Percentiles rank a stretch among this genome's conserved stretches.
Evolutionary conservation across 176 grass and related monocot genomes (phyloP).

Genomic region (Carex parvula): DNA sequence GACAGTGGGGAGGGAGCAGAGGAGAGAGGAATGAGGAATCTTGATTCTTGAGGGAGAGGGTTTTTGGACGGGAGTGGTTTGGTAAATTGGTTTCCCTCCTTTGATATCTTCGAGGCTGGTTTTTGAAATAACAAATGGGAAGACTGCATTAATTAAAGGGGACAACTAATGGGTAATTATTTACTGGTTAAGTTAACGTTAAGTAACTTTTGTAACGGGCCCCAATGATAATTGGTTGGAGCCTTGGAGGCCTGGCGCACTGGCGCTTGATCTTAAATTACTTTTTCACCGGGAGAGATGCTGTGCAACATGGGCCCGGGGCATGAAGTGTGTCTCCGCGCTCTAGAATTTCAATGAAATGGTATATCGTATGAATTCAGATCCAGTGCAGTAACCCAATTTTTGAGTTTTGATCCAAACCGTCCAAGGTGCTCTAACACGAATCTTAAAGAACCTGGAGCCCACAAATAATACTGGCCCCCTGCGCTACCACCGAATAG

Average conservation of each 20-base stretch:
- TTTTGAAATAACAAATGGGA: constrained; percentile 32
- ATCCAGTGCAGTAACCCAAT: too few species aligned
- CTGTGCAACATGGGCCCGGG: not conserved
- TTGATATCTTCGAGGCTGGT: constrained; percentile 39
- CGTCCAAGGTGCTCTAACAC: too few species aligned
- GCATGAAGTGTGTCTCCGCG: not conserved
- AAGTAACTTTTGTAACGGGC: constrained; percentile 16
- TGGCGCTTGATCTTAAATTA: not conserved
- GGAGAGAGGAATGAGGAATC: not conserved
- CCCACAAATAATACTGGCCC: too few species aligned
- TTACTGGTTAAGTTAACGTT: constrained; percentile 21
- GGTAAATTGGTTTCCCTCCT: constrained; percentile 31
- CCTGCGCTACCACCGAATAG: too few species aligned
- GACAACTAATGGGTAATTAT: constrained; percentile 8
- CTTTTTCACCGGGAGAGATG: not conserved
- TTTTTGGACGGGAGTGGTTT: constrained; percentile 62
- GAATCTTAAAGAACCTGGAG: too few species aligned
- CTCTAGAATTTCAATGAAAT: not conserved
- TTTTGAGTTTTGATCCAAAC: too few species aligned
- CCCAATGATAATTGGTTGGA: not conserved
- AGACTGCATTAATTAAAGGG: not conserved
- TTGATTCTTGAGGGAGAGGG: constrained; percentile 30
- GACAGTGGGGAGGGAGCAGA: not conserved
- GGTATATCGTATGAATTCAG: too few species aligned
- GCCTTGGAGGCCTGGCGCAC: too few species aligned